phyloP scores from a whole-genome alignment of 1,284 basidiomycete genomes.

The Ceratorhiza oryzae-sativae region DNA sequence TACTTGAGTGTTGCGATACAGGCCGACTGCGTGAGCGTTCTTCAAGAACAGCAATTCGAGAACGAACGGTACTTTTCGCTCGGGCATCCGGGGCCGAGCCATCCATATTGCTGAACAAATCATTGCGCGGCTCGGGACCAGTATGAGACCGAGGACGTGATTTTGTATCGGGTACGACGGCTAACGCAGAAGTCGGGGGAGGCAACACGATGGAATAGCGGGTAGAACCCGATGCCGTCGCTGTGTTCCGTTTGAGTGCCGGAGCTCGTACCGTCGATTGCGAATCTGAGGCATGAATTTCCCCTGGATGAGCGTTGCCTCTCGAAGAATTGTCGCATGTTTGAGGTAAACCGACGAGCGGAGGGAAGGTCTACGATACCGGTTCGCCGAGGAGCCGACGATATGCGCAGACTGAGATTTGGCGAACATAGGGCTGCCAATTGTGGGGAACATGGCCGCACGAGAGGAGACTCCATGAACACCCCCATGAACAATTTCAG shows the following conservation, averaged over 20 bases:
- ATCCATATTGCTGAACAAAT: not conserved
- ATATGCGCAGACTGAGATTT: conserved; percentile 30
- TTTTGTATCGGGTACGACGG: not conserved
- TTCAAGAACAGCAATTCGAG: conserved; percentile 26
- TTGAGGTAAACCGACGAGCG: not conserved
- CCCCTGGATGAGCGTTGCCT: not conserved
- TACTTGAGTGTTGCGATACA: conserved; percentile 6
- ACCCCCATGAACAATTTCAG: conserved; percentile 6
- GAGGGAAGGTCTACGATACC: conserved; percentile 21
- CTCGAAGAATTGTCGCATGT: not conserved
- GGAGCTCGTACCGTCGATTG: not conserved
- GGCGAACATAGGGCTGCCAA: conserved; percentile 31
- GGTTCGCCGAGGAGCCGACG: conserved; percentile 23
- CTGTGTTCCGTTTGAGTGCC: not conserved
- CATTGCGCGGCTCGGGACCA: conserved; percentile 3
- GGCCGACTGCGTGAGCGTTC: conserved; percentile 33
- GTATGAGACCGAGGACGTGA: conserved; percentile 13
- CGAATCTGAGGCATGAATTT: not conserved
- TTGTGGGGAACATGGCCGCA: conserved; percentile 18
- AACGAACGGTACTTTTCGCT: conserved; percentile 15
- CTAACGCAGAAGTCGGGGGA: not conserved
- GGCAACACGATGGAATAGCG: not conserved
- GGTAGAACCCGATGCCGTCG: not conserved
- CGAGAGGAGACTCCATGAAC: conserved; percentile 9
- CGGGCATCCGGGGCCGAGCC: not conserved